Base-by-base conservation (phyloP, 305 asterid genomes). In the Coffea humblotiana region DNA sequence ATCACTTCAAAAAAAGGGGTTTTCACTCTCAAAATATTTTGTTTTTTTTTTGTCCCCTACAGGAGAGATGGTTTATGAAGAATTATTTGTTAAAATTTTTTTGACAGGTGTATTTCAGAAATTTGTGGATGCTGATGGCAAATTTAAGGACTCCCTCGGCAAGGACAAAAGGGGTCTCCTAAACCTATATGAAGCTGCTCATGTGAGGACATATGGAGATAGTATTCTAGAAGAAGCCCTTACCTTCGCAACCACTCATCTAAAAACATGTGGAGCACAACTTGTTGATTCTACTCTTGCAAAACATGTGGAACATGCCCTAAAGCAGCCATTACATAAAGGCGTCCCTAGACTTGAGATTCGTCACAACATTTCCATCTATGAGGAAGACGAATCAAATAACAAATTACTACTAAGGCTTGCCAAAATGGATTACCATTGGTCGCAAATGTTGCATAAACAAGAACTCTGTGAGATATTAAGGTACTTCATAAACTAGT, bases 121-220 rank as follows among this genome's bases (percentile, higher is more conserved):
- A 61, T 86, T 84, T 76, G 79, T 32, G 67, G 80, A 83, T 69
- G 37, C 11, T 1, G 37, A 54, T 0, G 87, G 87, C 2, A 52
- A 72, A 52, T 87, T 85, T 78, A 45, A 77, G 48, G 79, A 77
- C 45, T 16, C 18, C 21, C 74, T 85, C 2, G 77, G 67, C 60
- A 76, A 48, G 14, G 82, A 85, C 56, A 68, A 74, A 0, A 83
- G 37, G 72, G 86, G 89, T 6, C 15, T 87, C 79, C 40, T 87
- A 19, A 83, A 82, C 61, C 60, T 87, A 60, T 83, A 81, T 29
- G 89, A 87, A 78, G 87, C 88, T 11, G 51, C 87, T 32, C 78
- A 83, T 27, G 9, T 79, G 7, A 77, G 88, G 13, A 67, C 49
- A 13, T 80, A 66, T 10, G 81, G 74, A 9, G 89, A 86, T 45